Evolutionary conservation across 1,284 basidiomycete species (phyloP).

Genomic region (Mycena citricolor): DNA sequence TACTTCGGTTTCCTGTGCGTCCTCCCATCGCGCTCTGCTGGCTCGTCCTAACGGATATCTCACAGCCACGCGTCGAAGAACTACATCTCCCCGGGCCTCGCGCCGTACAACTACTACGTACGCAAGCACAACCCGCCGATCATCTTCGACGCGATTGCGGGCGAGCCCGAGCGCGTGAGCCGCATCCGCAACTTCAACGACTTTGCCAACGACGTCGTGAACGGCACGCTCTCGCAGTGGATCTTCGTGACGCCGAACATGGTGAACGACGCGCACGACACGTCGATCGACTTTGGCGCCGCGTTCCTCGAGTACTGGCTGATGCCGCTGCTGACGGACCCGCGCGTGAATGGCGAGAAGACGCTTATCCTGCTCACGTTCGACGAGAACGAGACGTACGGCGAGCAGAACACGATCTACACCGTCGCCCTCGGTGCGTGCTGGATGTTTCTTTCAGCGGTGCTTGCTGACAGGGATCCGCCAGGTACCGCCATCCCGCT

Average conservation of each 20-base stretch:
- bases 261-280: conserved; percentile 58
- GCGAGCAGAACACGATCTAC: conserved; percentile 47
- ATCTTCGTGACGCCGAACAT: conserved; percentile 63
- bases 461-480: neutral
- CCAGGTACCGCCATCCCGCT: conserved; percentile 52
- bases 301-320: conserved; percentile 56
- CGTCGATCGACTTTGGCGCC: conserved; percentile 47
- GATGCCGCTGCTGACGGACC: conserved; percentile 47
- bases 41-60: neutral
- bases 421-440: conserved; percentile 41
- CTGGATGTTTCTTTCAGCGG: conserved; percentile 33
- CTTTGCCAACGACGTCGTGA: conserved; percentile 52
- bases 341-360: conserved; percentile 46
- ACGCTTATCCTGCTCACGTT: conserved; percentile 58
- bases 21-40: neutral
- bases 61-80: conserved; percentile 35
- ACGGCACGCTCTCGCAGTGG: conserved; percentile 58
- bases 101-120: conserved; percentile 49
- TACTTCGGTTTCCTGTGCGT: conserved; percentile 40
- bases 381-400: conserved; percentile 52
- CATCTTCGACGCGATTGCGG: conserved; percentile 50
- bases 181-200: conserved; percentile 68
- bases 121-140: conserved; percentile 63
- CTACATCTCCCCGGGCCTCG: conserved; percentile 42
- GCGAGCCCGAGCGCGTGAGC: conserved; percentile 39